Conservation (phyloP, 2,329 filamentous ascomycete genomes). For the Diplodia corticola region DNA sequence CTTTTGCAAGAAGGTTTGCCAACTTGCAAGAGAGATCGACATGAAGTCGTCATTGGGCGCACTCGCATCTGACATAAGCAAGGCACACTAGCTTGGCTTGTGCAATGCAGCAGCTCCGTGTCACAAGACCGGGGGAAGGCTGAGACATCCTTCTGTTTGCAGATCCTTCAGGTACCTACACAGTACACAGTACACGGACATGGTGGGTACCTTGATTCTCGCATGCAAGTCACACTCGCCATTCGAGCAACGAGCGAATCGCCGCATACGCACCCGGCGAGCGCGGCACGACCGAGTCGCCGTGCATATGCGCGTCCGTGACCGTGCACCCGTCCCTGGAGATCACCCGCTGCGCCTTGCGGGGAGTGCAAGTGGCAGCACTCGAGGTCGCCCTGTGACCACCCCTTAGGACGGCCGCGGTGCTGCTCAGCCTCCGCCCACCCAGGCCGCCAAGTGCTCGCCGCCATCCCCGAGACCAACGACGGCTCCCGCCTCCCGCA, state of each 20-base stretch:
- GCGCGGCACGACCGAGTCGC: no score
- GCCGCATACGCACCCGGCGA: neutral
- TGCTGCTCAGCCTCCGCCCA: neutral
- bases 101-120: no score
- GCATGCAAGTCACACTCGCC: no score
- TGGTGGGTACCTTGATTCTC: no score
- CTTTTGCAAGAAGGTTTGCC: neutral
- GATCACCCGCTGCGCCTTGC: conserved; percentile 6
- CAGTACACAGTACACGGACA: no score
- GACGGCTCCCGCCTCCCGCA: neutral
- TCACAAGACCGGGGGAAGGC: neutral
- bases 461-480: neutral
- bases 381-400: neutral
- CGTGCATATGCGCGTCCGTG: neutral
- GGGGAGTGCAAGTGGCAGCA: neutral
- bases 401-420: neutral
- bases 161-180: neutral
- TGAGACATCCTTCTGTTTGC: neutral
- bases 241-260: neutral
- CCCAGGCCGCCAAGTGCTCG: neutral
- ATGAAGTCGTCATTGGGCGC: neutral
- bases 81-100: neutral
- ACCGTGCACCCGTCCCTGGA: conserved; percentile 6
- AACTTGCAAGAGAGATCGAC: neutral
- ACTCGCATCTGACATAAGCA: neutral